Evolutionary conservation across 805 yeast species (phyloP).

Genomic region (Spathaspora passalidarum): DNA sequence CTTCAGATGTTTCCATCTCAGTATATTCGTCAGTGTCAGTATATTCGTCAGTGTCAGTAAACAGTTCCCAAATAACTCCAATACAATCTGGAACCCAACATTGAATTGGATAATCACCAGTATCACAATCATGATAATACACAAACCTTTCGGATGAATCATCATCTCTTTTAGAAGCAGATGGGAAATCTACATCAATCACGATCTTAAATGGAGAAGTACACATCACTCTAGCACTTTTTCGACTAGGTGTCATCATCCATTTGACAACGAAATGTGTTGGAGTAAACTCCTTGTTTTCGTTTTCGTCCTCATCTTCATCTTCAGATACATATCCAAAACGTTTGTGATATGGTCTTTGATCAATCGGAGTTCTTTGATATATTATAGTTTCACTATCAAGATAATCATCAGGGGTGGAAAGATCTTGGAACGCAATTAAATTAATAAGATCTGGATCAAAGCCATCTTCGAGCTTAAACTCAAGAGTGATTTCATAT

Average conservation of each 20-base stretch:
- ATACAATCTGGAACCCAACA: no score
- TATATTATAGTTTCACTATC: no score
- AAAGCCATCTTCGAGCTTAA: not conserved
- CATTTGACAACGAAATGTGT: slow-evolving; percentile 1
- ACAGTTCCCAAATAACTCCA: no score
- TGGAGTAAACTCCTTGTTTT: not conserved
- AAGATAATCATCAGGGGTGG: not conserved
- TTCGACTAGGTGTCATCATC: slow-evolving; percentile 2
- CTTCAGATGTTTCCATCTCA: no score
- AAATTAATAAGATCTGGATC: not conserved
- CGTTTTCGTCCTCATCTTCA: no score
- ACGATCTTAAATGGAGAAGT: not conserved
- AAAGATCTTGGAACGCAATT: not conserved
- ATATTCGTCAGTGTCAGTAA: no score
- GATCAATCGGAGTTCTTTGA: not conserved
- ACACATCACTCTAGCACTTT: not conserved
- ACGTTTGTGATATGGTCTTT: not conserved
- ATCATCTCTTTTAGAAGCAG: no score
- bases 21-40: no score
- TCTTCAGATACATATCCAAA: no score
- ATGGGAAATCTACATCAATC: slow-evolving; percentile 1
- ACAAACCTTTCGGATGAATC: no score
- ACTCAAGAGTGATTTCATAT: not conserved
- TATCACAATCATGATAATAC: not conserved
- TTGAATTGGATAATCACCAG: not conserved